Evolutionary conservation across 2,329 filamentous ascomycete genomes (phyloP), one percentile per base, ranked within the genome.

Genomic region (Escovopsis sp.): DNA sequence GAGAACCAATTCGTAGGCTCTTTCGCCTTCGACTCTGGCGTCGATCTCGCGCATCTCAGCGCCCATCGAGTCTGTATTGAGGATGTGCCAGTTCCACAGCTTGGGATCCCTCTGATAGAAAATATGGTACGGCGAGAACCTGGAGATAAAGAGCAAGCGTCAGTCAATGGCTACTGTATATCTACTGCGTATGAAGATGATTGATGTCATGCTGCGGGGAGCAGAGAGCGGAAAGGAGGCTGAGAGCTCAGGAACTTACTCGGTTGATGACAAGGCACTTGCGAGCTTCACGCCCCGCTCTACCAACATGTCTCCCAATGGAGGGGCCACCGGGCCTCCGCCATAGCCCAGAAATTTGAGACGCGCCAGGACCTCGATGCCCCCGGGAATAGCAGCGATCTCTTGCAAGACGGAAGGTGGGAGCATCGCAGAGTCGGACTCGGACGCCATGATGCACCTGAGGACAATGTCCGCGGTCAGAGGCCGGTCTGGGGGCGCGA

Each of bases 341-440:
- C 59, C 62, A 43, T 62, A 64, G 6, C 36, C 45, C 1, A 65
- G 57, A 3, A 49, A 45, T 1, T 59, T 51, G 3, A 68, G 40
- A 26, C 56, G 59, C 6, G 45, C 45, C 8, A 71, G 49, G 0
- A 49, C 36, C 3, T 51, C 47, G 6, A 62, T 47, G 2, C 57
- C 49, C 2, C 59, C 50, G 0, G 59, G 50, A 3, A 46, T 53
- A 28, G 60, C 52, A 39, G 59, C 61, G 51, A 71, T 55, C 2
- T 69, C 66, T 38, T 68, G 66, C 1, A 71, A 42, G 12, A 69
- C 55, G 0, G 61, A 57, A 0, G 67, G 66, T 2, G 65, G 56
- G 4, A 64, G 45, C 0, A 62, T 12, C 0, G 53, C 45, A 2
- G 53, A 49, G 12, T 64, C 53, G 1, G 54, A 49, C 0, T 53